Evolutionary conservation across 225 moss, liverwort and hornwort genomes (phyloP).

Genomic region (Antitrichia curtipendula): DNA sequence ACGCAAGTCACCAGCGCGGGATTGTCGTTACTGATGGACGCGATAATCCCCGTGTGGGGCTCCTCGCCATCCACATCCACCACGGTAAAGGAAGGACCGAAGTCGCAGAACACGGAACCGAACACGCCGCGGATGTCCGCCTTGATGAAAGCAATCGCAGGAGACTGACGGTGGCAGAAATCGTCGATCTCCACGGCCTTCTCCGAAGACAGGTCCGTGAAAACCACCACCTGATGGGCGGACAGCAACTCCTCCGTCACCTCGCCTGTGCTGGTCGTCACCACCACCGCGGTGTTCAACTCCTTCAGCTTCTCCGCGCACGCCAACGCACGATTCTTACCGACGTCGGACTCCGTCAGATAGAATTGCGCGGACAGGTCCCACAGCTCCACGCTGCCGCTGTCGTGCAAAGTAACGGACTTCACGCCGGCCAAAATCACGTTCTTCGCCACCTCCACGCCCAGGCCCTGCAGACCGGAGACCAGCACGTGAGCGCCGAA

Average conservation of each 20-base stretch:
- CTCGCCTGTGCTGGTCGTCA: slow-evolving; percentile 37
- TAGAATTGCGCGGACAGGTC: slow-evolving; percentile 86
- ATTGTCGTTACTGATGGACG: slow-evolving; percentile 77
- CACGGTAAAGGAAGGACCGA: slow-evolving; percentile 77
- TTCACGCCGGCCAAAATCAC: slow-evolving; percentile 89
- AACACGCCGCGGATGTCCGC: slow-evolving; percentile 74
- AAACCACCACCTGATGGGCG: slow-evolving; percentile 61
- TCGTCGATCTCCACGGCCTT: slow-evolving; percentile 67
- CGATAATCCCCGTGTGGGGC: slow-evolving; percentile 82
- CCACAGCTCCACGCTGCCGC: slow-evolving; percentile 62
- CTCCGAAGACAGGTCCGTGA: slow-evolving; percentile 43
- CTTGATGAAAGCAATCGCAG: slow-evolving; percentile 86
- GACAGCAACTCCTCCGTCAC: slow-evolving; percentile 50
- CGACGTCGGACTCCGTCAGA: slow-evolving; percentile 55
- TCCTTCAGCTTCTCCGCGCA: slow-evolving; percentile 85
- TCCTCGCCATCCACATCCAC: slow-evolving; percentile 87
- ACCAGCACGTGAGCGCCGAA: slow-evolving; percentile 87
- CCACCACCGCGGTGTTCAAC: slow-evolving; percentile 62
- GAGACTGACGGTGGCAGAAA: slow-evolving; percentile 65
- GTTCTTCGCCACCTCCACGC: slow-evolving; percentile 91
- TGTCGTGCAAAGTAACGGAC: slow-evolving; percentile 78
- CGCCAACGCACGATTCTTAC: slow-evolving; percentile 72
- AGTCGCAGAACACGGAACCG: slow-evolving; percentile 87
- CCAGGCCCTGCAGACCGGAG: slow-evolving; percentile 73
- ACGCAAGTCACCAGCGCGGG: slow-evolving; percentile 94